Evolutionary conservation across 805 yeast genomes (phyloP), one percentile per base, ranked within the genome.

Genomic region (Ogataea paraovalis): DNA sequence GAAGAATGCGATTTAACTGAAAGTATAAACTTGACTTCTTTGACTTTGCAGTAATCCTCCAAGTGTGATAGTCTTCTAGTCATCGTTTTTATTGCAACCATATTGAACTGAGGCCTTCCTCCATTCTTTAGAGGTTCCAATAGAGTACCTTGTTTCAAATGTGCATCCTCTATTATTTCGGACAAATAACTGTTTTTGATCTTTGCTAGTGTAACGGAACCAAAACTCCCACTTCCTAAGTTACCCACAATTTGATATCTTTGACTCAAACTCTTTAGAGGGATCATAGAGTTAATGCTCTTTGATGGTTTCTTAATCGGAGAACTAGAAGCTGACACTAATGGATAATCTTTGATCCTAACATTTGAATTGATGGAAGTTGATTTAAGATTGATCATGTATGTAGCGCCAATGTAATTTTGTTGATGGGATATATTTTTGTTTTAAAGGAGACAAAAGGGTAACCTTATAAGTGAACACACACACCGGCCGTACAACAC

Each of bases 1-100:
- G 82, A 79, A 20, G 77, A 77, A 66, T 89, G 96, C 1, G 87
- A 74, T 1, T 87, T 83, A 20, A 90, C 76, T 0, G 85, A 67
- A 25, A 82, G 64, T 23, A 86, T 82, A 62, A 87, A 86, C 51
- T 70, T 74, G 18, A 86, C 71, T 62, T 87, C 96, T 55, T 85
- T 82, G 6, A 83, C 82, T 47, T 71, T 70, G 10, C 75, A 67
- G 54, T 81, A 80, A 48, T 79, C 83, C 47, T 77, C 78, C 40
- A 82, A 64, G n/a, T 75, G 63, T 2, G 71, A 62, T 41, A 82
- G 62, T 49, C 74, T 70, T 50, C 76, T 75, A 48, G 78, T 79
- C 85, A 91, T 83, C 5, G 87, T 82, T 62, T 91, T 91, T 45
- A 91, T 78, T 2, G 98, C 98, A 41, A 89, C 95, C 43, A 74